phyloP scores from a whole-genome alignment of 2,329 filamentous ascomycete species.

The Pyrenochaeta sp. region DNA sequence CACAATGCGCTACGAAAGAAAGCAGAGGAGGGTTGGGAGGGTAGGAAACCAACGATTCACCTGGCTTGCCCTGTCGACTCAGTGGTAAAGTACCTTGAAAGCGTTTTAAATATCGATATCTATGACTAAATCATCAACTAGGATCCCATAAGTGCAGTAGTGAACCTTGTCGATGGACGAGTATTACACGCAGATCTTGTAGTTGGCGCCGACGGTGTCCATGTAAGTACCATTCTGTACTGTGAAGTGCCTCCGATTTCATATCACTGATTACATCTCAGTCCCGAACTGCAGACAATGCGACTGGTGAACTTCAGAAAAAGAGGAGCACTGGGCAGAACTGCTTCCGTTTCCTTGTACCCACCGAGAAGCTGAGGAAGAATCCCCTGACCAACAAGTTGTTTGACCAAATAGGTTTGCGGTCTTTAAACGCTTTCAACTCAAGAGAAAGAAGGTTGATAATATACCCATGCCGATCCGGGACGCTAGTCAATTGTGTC shows the following conservation, averaged over 20 bases:
- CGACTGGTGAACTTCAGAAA: not conserved
- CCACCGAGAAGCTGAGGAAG: not conserved
- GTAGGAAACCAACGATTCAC: not conserved
- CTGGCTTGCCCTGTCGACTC: no score
- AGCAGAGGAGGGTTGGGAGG: not conserved
- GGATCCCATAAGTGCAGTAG: no score
- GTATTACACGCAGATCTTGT: no score
- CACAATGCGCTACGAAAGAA: not conserved
- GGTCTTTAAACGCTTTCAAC: no score
- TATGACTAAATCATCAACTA: no score
- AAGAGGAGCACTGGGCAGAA: constrained; percentile 3
- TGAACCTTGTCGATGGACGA: no score
- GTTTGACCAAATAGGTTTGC: not conserved
- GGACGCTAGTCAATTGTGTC: not conserved
- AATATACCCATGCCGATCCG: constrained; percentile 1
- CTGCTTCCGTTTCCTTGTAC: constrained; percentile 6
- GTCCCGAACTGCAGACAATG: not conserved
- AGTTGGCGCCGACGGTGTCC: no score
- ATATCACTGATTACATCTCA: not conserved
- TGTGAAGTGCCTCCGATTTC: no score
- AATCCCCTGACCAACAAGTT: not conserved
- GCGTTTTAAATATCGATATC: no score
- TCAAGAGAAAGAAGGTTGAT: not conserved
- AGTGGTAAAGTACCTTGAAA: no score
- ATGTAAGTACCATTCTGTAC: not conserved